phyloP scores from a whole-genome alignment of 352 stramenopile genomes.

The Phytophthora europaea region DNA sequence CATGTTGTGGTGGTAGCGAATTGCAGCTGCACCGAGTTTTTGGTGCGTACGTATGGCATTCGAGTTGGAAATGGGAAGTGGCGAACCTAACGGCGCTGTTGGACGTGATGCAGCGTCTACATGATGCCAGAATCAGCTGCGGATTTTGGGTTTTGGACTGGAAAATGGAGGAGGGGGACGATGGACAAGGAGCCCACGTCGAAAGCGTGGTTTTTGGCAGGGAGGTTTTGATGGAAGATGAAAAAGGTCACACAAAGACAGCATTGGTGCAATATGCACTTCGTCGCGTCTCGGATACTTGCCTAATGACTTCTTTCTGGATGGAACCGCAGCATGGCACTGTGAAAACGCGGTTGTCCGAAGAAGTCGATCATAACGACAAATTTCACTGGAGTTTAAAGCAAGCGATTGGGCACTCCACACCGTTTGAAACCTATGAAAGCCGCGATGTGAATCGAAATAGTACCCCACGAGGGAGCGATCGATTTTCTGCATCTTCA shows the following conservation, averaged over 20 bases:
- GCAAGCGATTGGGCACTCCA: slow-evolving; percentile 77
- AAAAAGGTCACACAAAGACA: slow-evolving; percentile 77
- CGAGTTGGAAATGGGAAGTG: slow-evolving; percentile 88
- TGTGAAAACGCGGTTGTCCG: slow-evolving; percentile 66
- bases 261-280: slow-evolving; percentile 86
- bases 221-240: slow-evolving; percentile 88
- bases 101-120: slow-evolving; percentile 76
- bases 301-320: slow-evolving; percentile 90
- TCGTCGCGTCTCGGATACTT: slow-evolving; percentile 74
- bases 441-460: slow-evolving; percentile 15
- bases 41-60: slow-evolving; percentile 90
- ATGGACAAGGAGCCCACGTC: slow-evolving; percentile 56
- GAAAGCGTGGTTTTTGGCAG: slow-evolving; percentile 85
- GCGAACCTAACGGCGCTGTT: slow-evolving; percentile 59
- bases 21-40: slow-evolving; percentile 82
- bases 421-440: slow-evolving; percentile 61
- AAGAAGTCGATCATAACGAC: slow-evolving; percentile 55
- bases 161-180: slow-evolving; percentile 72
- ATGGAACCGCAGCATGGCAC: slow-evolving; percentile 89
- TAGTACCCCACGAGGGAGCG: slow-evolving; percentile 15
- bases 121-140: slow-evolving; percentile 73
- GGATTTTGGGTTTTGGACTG: slow-evolving; percentile 90
- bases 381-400: slow-evolving; percentile 75
- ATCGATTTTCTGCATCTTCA: slow-evolving; percentile 11
- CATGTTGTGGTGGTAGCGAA: slow-evolving; percentile 85